Conservation (phyloP, 2,329 filamentous ascomycete species). For the Xylaria hypoxylon region DNA sequence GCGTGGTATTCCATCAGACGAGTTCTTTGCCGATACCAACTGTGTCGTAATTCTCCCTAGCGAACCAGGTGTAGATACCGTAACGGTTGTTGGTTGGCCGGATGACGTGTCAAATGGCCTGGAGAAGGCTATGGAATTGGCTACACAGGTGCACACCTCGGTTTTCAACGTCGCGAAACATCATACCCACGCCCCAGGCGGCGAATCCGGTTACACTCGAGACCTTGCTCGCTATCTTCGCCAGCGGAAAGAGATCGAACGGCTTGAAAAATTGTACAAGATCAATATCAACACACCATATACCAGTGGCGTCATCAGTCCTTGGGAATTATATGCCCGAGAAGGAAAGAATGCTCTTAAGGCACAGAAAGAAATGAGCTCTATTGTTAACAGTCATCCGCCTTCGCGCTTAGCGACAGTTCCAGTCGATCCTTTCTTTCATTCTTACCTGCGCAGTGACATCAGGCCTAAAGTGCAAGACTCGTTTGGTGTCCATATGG, state of each 20-base stretch:
- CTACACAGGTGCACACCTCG: constrained; percentile 85
- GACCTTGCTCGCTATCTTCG: constrained; percentile 90
- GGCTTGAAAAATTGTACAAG: constrained; percentile 82
- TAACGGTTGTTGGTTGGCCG: constrained; percentile 85
- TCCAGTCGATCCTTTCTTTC: constrained; percentile 81
- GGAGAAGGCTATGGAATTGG: constrained; percentile 88
- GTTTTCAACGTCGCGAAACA: constrained; percentile 85
- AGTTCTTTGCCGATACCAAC: constrained; percentile 91
- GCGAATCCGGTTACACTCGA: constrained; percentile 81
- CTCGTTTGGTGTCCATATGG: constrained; percentile 77
- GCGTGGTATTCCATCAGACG: constrained; percentile 79
- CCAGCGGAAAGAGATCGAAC: constrained; percentile 82
- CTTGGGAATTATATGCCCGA: constrained; percentile 89
- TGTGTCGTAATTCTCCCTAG: constrained; percentile 86
- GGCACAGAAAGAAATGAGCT: constrained; percentile 79
- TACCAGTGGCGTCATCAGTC: constrained; percentile 74
- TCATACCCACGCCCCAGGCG: constrained; percentile 78
- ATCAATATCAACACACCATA: constrained; percentile 88
- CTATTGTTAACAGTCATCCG: constrained; percentile 78
- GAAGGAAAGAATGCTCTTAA: constrained; percentile 86
- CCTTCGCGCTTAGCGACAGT: constrained; percentile 76
- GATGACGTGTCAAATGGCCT: constrained; percentile 79
- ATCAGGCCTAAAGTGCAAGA: constrained; percentile 73
- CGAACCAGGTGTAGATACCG: constrained; percentile 81
- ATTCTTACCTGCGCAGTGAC: constrained; percentile 75